Base-by-base conservation (phyloP, 768 basidiomycete species). In the Russula olivacea region DNA sequence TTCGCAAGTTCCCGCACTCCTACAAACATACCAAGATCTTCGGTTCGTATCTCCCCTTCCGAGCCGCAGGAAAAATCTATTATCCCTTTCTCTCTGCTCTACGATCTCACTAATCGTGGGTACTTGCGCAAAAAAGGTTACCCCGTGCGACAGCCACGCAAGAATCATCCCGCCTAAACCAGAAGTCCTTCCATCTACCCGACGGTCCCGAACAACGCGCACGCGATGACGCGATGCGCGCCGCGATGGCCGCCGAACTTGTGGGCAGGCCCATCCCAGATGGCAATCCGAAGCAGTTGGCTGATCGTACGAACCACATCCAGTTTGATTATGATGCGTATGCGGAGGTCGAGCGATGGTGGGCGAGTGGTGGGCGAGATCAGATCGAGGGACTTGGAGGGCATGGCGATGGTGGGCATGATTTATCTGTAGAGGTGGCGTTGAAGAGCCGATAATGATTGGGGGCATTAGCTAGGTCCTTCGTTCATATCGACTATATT, bases 321-420 rank as follows among this genome's bases (percentile, higher is more conserved):
- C 78, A 80, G 67, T 85, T 83, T 71, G 75, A 76, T 17, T 84
- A 84, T 63, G 83, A 85, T 61, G 80, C 81, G 0, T 82, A 84
- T 50, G 71, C 30, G 10, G 81, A 73, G 40, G 82, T 77, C 10
- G 80, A 83, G 50, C 68, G 68, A 59, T 85, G 83, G 80, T 83
- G 80, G 81, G 61, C 47, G 1, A 70, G 72, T 14, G 61, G 72
- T 7, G 79, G 77, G 1, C 62, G 69, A 30, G 48, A 55, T 38
- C 40, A 14, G n/a, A 32, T 68, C 14, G 68, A 64, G 25, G 34
- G 43, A 36, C 49, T 51, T 21, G 55, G n/a, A 21, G 32, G 21
- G 10, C 32, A 4, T 3, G 4, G n/a, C 9, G 15, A 14, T 12
- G 9, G 34, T 12, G 32, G 12, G n/a, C n/a, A n/a, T 6, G 43